A percentile compares a stretch with the other conserved stretches of the same genome.
These are phyloP conservation scores for Dipteronia dyeriana DNA, from an alignment of 345 rosid genomes.

Conservation along the genomic window DNA sequence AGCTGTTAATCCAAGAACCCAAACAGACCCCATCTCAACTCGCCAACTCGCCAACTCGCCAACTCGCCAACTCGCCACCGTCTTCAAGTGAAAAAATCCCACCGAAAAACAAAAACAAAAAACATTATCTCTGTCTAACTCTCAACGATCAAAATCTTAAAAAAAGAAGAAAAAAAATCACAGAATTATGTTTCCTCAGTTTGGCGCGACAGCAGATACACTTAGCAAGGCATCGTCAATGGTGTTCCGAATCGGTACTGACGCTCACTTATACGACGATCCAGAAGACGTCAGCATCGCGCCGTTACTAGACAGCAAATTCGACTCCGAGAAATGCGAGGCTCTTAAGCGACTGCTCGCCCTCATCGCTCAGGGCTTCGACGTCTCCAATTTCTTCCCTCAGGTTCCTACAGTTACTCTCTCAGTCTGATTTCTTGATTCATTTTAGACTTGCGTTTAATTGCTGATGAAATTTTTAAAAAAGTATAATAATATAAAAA, in stretches of 20 bases:
- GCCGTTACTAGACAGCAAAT: constrained; percentile 85
- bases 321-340: constrained; percentile 92
- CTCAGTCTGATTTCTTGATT: constrained; percentile 6
- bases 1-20: background rate
- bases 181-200: constrained; percentile 59
- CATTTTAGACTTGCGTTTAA: background rate
- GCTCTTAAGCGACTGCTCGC: constrained; percentile 97
- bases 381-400: constrained; percentile 96
- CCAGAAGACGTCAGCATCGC: constrained; percentile 89
- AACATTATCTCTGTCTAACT: too few species aligned
- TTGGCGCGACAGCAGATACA: constrained; percentile 79
- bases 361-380: constrained; percentile 90
- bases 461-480: background rate
- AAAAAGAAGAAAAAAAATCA: background rate
- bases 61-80: too few species aligned
- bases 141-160: background rate
- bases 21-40: too few species aligned
- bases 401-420: constrained; percentile 48
- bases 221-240: constrained; percentile 90
- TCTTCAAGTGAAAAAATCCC: too few species aligned
- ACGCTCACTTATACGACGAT: constrained; percentile 97
- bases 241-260: constrained; percentile 86
- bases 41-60: too few species aligned
- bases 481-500: background rate
- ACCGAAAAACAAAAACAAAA: too few species aligned